A percentile compares a stretch with the other conserved stretches of the same genome.
Evolutionary conservation across 805 yeast genomes (phyloP).

Genomic region (Candida orba): DNA sequence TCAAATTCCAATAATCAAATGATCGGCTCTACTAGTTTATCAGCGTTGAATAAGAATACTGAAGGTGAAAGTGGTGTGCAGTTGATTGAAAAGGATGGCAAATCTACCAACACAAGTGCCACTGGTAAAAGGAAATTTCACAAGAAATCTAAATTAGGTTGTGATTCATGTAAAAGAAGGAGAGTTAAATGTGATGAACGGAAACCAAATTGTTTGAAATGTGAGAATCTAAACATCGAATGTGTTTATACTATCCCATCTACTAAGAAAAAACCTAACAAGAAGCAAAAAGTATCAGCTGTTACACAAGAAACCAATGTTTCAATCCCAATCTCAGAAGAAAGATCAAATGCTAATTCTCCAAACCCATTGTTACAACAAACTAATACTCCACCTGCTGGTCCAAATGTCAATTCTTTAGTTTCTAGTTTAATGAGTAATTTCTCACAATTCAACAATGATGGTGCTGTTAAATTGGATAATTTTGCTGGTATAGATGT

Average conservation of each 20-base stretch:
- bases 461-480: slow-evolving; percentile 1
- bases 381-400: background rate
- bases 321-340: background rate
- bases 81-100: slow-evolving; percentile 32
- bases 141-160: slow-evolving; percentile 82
- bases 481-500: slow-evolving; percentile 4
- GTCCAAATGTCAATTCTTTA: too few species aligned
- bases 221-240: slow-evolving; percentile 68
- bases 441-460: background rate
- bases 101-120: slow-evolving; percentile 34
- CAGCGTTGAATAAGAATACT: background rate
- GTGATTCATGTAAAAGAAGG: slow-evolving; percentile 81
- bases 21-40: background rate
- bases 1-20: background rate
- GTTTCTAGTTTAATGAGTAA: background rate
- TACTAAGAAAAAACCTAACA: background rate
- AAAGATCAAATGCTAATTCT: background rate
- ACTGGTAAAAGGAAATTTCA: slow-evolving; percentile 83
- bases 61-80: background rate
- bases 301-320: background rate
- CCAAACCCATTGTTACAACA: slow-evolving; percentile 3
- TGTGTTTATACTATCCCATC: slow-evolving; percentile 51
- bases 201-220: slow-evolving; percentile 73
- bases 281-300: background rate
- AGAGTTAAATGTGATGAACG: slow-evolving; percentile 90